Base-by-base conservation (phyloP, 2,329 filamentous ascomycete genomes). In the Botrytis tulipae region DNA sequence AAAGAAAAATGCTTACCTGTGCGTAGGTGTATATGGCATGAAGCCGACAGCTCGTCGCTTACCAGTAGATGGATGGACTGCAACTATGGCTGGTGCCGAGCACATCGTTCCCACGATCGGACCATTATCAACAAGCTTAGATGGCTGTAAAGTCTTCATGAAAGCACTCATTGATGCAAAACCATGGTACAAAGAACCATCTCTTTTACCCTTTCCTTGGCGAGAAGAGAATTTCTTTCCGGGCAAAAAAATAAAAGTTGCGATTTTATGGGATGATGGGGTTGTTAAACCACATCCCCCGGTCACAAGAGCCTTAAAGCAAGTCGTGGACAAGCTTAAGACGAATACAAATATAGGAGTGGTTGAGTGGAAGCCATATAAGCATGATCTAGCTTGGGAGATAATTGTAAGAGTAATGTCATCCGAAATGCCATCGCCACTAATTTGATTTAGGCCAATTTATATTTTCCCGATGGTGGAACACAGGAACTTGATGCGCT, bases 211-310 rank as follows among this genome's bases (percentile, higher is more conserved):
- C 0, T 84, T 89, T 4, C 85, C 86, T 0, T 90, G 88, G 87
- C 81, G 79, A 63, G 80, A 81, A 29, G 77, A 77, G 48, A 73
- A 83, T 79, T 79, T 76, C 61, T 51, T 83, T 81, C 59, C 73
- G 25, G 72, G 72, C 0, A 81, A 81, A 73, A 89, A 86, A 75
- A 81, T 91, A 9, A 89, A 87, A 77, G 83, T 93, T n/a, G 91
- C 86, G 0, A 84, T 90, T 1, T 81, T 90, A 63, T 86, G 86
- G 83, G 84, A 88, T 80, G 89, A 91, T 74, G 87, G 86, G 0
- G 84, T 91, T 18, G 87, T 91, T 0, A 85, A 83, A 76, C 88
- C 88, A 1, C 89, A 90, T 74, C 89, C 89, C 0, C 89, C 89
- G 0, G 84, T 91, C 54, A 82, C 82, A 0, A 82, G 90, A 59